Base-by-base conservation (phyloP, 352 stramenopile genomes). In the Phytophthora constricta region DNA sequence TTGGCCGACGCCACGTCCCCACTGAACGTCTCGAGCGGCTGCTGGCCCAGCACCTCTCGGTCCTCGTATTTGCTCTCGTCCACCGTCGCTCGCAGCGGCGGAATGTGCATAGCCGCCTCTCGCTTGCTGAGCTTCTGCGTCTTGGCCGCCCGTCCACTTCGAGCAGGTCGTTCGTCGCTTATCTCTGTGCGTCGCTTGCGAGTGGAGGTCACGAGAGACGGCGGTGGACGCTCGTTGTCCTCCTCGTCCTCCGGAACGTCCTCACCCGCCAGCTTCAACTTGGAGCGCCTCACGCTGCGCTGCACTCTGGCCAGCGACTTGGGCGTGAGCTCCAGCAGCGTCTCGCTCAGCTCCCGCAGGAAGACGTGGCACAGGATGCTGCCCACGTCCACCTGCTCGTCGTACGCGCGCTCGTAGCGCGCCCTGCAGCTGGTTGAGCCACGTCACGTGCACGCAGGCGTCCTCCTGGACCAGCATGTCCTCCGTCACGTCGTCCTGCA, bases 361-460 rank as follows among this genome's bases (percentile, higher is more conserved):
- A 77, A 90, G 3, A 93, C 80, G 52, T 92, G 82, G 41, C 86
- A 94, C 57, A 94, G 46, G 47, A 94, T 94, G 20, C 79, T 81
- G 33, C 80, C 68, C 9, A 92, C 84, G 28, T 82, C 74, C 19
- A 91, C 67, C 22, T 75, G 59, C 43, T 94, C 86, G 66, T 93
- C 76, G 50, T 82, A 89, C 19, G 79, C 81, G 26, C 76, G 71
- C 42, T 75, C 65, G 58, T 93, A 94, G 13, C 70, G 59, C 39
- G 5, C 50, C 53, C 2, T 51, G 23, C 19, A 33, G 65, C 48
- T 74, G 76, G 60, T 91, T 86, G 28, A 92, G 77, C 82, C 86
- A 94, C 25, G 77, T 83, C 5, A 90, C 58, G 39, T 74, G 84
- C 33, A 94, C 84, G 19, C 54, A 55, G 0, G 69, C 76, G 46